A percentile compares a stretch with the other conserved stretches of the same genome.
Evolutionary conservation across 164 flowering plant species (phyloP).

Genomic region (Tinospora cordifolia): DNA sequence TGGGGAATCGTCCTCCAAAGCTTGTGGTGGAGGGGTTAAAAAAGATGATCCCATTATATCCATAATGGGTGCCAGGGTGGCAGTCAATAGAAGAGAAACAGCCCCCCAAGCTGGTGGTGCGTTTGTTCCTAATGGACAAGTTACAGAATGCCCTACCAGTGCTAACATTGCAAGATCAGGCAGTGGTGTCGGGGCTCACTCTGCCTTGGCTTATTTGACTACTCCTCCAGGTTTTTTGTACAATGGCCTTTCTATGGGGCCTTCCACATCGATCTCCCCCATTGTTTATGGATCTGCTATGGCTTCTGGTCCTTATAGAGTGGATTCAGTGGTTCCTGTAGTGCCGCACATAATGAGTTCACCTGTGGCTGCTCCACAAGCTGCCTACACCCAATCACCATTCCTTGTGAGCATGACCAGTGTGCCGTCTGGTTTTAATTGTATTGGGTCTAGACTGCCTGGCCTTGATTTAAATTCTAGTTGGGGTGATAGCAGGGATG

Average conservation of each 20-base stretch:
- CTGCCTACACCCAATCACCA: constrained; percentile 38
- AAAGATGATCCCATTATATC: constrained; percentile 52
- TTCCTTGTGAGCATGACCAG: constrained; percentile 39
- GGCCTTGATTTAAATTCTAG: constrained; percentile 57
- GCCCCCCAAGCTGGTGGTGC: constrained; percentile 22
- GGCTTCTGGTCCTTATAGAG: constrained; percentile 46
- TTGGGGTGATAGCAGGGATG: constrained; percentile 26
- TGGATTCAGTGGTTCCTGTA: constrained; percentile 59
- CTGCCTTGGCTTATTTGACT: constrained; percentile 28
- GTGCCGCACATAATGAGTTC: constrained; percentile 50
- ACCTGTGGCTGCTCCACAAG: constrained; percentile 22
- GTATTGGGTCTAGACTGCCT: constrained; percentile 32
- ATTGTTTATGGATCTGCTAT: constrained; percentile 44
- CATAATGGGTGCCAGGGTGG: constrained; percentile 65
- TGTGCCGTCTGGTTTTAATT: constrained; percentile 29
- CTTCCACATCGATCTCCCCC: constrained; percentile 29
- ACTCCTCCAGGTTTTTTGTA: constrained; percentile 34
- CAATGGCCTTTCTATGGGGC: constrained; percentile 25
- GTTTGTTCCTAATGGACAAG: constrained; percentile 42
- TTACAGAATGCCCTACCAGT: constrained; percentile 29
- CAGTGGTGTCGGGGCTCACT: constrained; percentile 32
- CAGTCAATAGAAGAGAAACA: constrained; percentile 36
- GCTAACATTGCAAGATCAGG: constrained; percentile 28
- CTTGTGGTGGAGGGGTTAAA: constrained; percentile 27
- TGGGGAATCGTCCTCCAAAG: constrained; percentile 22